Base-by-base conservation (phyloP, 2,329 filamentous ascomycete genomes). In the Pseudocercospora cruenta region DNA sequence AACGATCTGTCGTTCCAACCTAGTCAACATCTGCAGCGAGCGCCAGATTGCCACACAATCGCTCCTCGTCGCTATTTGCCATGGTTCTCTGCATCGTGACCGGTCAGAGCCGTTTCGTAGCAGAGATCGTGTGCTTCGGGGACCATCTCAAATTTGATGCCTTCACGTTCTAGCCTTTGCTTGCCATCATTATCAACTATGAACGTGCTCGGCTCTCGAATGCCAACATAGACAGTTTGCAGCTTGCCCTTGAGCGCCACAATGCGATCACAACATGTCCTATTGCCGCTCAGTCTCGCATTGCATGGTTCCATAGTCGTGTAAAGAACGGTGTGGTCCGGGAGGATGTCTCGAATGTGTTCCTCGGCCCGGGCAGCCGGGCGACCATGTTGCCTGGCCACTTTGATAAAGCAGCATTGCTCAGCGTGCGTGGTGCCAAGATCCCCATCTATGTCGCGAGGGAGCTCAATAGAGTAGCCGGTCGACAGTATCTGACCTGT, bases 361-460 rank as follows among this genome's bases (percentile, higher is more conserved):
- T 22, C 19, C 26, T 63, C 61, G 9, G 61, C 36, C 1, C 22
- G 21, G 14, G 61, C 14, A 9, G 45, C 5, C 2, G 61, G 24
- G 19, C 57, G 61, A 47, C 28, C 16, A n/a, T 58, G 36, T 33
- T 49, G 19, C 16, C 43, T 33, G 14, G 61, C 61, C 10, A 63
- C 24, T 16, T 63, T 63, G 47, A 63, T 63, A 24, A 63, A 63
- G 31, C 61, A 63, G 43, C 53, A 55, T 51, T 63, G 61, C 33
- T 63, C 61, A n/a, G 61, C 61, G 33, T 63, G 61, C 8, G 61
- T 63, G 33, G 53, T 57, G 8, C 61, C 61, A 26, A 58, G 14
- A 24, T 63, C 61, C 28, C 16, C 21, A n/a, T 31, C 28, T 9
- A 63, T 31, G 19, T 63, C 51, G 49, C 61, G 47, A 2, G 22